A percentile compares a stretch with the other conserved stretches of the same genome.
phyloP scores from a whole-genome alignment of 1,284 basidiomycete genomes.

The Bondarzewia mesenterica region DNA sequence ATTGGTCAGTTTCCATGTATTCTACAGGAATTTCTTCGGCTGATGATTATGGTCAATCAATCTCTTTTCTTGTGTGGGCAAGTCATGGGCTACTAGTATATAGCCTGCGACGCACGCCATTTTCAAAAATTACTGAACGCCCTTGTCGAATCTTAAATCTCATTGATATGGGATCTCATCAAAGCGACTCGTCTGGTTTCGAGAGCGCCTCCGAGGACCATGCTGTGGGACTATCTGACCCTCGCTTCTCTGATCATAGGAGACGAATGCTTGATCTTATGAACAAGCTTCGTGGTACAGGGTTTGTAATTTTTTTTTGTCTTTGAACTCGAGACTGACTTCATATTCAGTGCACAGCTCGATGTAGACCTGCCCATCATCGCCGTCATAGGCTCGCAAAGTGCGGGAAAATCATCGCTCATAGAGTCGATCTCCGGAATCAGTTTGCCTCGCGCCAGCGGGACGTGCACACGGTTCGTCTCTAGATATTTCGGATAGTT shows the following conservation, averaged over 20 bases:
- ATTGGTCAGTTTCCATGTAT: too few species aligned
- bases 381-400: slow-evolving; percentile 31
- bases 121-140: too few species aligned
- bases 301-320: slow-evolving; percentile 26
- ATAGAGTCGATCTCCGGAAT: slow-evolving; percentile 67
- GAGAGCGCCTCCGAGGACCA: neutral
- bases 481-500: neutral
- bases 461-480: slow-evolving; percentile 51
- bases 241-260: neutral
- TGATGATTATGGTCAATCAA: too few species aligned
- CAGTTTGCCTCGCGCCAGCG: slow-evolving; percentile 52
- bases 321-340: neutral
- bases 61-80: too few species aligned
- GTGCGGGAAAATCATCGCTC: slow-evolving; percentile 56
- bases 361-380: slow-evolving; percentile 67
- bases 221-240: neutral
- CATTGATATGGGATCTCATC: neutral
- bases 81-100: too few species aligned
- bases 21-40: too few species aligned
- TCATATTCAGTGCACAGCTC: slow-evolving; percentile 39
- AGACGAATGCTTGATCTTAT: slow-evolving; percentile 22
- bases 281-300: slow-evolving; percentile 47
- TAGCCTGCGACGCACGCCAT: too few species aligned
- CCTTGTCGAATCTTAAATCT: too few species aligned
- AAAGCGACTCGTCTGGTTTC: neutral